Evolutionary conservation across 352 stramenopile genomes (phyloP).

Genomic region (Poterioochromonas sp.): DNA sequence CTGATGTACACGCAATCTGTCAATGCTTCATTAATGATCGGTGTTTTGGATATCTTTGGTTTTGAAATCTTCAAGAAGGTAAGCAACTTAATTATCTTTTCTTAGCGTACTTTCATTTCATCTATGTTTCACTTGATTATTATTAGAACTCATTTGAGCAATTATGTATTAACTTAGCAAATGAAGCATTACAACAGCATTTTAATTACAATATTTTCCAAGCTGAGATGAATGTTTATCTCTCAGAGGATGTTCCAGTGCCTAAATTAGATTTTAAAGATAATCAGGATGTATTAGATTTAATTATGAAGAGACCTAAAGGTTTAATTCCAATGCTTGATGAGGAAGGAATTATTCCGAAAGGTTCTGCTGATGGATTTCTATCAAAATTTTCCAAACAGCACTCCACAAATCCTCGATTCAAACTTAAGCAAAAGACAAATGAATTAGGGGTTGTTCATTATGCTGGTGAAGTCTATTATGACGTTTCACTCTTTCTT

Average conservation of each 20-base stretch:
- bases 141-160: constrained; percentile 85
- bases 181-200: constrained; percentile 86
- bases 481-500: constrained; percentile 83
- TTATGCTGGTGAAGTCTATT: constrained; percentile 76
- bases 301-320: constrained; percentile 79
- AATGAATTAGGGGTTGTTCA: neutral
- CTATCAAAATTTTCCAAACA: constrained; percentile 66
- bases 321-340: constrained; percentile 70
- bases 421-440: constrained; percentile 24
- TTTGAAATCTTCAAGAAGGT: constrained; percentile 70
- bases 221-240: constrained; percentile 91
- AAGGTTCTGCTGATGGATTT: constrained; percentile 38
- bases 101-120: constrained; percentile 67
- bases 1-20: constrained; percentile 43
- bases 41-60: constrained; percentile 80
- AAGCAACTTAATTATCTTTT: constrained; percentile 58
- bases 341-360: constrained; percentile 52
- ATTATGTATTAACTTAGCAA: constrained; percentile 90
- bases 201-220: constrained; percentile 84
- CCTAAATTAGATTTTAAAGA: constrained; percentile 78
- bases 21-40: constrained; percentile 51
- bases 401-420: constrained; percentile 41
- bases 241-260: constrained; percentile 86
- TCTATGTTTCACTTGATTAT: constrained; percentile 74
- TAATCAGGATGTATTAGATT: constrained; percentile 78